These are phyloP conservation scores for Neurospora sp. DNA, from an alignment of 495 filamentous ascomycete species.

Conservation along the genomic window DNA sequence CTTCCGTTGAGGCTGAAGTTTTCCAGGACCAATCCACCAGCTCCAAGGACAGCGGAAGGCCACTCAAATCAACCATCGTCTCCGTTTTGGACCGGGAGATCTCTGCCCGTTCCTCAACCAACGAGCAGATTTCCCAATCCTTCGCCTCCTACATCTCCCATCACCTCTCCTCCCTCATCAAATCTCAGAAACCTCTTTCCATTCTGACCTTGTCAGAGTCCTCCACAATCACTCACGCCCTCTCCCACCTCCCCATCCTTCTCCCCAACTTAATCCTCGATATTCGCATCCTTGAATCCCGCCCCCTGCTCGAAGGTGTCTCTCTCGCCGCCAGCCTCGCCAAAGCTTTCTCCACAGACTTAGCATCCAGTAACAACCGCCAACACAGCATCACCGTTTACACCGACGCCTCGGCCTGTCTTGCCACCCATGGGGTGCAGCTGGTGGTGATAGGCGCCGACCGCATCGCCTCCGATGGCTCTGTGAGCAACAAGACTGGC, in stretches of 20 bases:
- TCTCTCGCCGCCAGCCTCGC: slow-evolving; percentile 41
- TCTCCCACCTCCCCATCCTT: slow-evolving; percentile 14
- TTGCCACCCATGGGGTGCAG: slow-evolving; percentile 37
- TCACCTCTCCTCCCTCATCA: slow-evolving; percentile 1
- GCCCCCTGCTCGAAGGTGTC: slow-evolving; percentile 56
- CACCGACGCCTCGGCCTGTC: slow-evolving; percentile 50
- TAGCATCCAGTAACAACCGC: slow-evolving; percentile 9
- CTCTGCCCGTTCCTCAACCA: slow-evolving; percentile 38
- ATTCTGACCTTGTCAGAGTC: slow-evolving; percentile 51
- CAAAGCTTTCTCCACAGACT: slow-evolving; percentile 13
- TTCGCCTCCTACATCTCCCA: background rate
- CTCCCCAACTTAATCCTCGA: slow-evolving; percentile 25
- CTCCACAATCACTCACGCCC: slow-evolving; percentile 42
- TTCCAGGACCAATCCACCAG: slow-evolving; percentile 9
- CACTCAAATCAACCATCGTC: slow-evolving; percentile 9
- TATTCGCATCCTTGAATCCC: slow-evolving; percentile 53
- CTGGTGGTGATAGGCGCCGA: slow-evolving; percentile 55
- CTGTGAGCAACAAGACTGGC: slow-evolving; percentile 59
- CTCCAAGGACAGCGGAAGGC: slow-evolving; percentile 21
- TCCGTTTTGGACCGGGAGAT: background rate
- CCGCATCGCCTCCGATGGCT: slow-evolving; percentile 42
- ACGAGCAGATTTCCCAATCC: slow-evolving; percentile 10
- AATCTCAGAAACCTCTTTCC: slow-evolving; percentile 19
- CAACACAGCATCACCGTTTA: slow-evolving; percentile 36
- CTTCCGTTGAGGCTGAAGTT: slow-evolving; percentile 13